Evolutionary conservation across 306 rosid species (phyloP).

Genomic region (Vigna hirtella): DNA sequence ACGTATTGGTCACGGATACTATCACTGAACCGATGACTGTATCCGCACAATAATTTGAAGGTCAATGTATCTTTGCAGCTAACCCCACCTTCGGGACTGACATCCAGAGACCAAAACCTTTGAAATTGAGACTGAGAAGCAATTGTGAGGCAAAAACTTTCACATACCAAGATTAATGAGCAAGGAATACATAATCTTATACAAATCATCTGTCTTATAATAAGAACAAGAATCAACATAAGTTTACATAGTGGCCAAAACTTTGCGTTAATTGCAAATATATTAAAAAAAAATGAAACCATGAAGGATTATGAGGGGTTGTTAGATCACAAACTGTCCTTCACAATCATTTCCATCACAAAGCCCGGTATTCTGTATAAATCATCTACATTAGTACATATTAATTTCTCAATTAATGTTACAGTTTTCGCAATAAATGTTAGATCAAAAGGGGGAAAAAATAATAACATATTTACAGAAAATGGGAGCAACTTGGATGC

Average conservation of each 20-base stretch:
- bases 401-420: constrained; percentile 59
- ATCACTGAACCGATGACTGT: too few species aligned
- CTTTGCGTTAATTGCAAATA: neutral
- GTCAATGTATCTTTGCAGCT: too few species aligned
- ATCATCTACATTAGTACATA: constrained; percentile 33
- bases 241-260: neutral
- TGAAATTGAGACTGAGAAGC: too few species aligned
- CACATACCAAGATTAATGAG: too few species aligned
- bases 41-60: too few species aligned
- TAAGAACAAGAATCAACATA: too few species aligned
- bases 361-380: constrained; percentile 32
- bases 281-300: constrained; percentile 13
- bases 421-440: constrained; percentile 56
- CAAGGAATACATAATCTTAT: too few species aligned
- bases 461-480: constrained; percentile 59
- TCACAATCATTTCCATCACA: constrained; percentile 35
- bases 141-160: too few species aligned
- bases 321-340: constrained; percentile 32
- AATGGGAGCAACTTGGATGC: constrained; percentile 53
- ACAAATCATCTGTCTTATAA: too few species aligned
- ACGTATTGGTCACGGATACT: too few species aligned
- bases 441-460: neutral
- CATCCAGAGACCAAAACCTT: too few species aligned
- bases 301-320: constrained; percentile 4
- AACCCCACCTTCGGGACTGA: too few species aligned